These are phyloP conservation scores for Podila verticillata DNA, from an alignment of 192 early-diverging fungal species.

Conservation along the genomic window DNA sequence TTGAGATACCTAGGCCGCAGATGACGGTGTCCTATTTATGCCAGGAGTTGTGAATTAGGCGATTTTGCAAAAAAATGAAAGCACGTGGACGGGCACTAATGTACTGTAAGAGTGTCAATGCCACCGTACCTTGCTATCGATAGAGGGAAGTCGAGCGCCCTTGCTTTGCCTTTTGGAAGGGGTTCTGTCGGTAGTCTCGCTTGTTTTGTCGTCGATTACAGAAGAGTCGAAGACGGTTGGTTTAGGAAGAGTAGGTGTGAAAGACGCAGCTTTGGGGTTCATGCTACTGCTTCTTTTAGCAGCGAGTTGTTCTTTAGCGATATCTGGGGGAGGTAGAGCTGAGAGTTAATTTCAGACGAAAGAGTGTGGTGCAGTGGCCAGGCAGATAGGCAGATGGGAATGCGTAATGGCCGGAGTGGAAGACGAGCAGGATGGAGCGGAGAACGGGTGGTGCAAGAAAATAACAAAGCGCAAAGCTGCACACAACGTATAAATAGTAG, in stretches of 20 bases:
- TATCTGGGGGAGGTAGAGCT: not conserved
- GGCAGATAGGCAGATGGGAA: no score
- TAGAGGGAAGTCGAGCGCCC: not conserved
- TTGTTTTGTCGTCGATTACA: no score
- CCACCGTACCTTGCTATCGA: slow-evolving; percentile 1
- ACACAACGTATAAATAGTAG: no score
- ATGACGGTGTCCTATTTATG: slow-evolving; percentile 7
- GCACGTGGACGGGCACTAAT: no score
- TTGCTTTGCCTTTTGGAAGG: no score
- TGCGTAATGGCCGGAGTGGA: no score
- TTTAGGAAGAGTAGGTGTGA: slow-evolving; percentile 16
- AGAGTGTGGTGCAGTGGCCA: no score
- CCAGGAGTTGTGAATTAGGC: not conserved
- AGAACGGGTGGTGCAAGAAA: no score
- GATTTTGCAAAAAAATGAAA: not conserved
- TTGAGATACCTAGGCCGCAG: slow-evolving; percentile 18
- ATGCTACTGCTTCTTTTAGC: slow-evolving; percentile 20
- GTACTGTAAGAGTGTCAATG: not conserved
- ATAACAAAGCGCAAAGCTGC: no score
- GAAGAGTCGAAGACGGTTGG: not conserved
- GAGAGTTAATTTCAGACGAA: no score
- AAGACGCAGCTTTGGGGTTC: slow-evolving; percentile 21
- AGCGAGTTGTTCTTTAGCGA: not conserved
- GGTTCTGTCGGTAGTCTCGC: no score
- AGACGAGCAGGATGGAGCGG: no score